phyloP scores from a whole-genome alignment of 345 rosid genomes.

The Zanthoxylum bungeanum region DNA sequence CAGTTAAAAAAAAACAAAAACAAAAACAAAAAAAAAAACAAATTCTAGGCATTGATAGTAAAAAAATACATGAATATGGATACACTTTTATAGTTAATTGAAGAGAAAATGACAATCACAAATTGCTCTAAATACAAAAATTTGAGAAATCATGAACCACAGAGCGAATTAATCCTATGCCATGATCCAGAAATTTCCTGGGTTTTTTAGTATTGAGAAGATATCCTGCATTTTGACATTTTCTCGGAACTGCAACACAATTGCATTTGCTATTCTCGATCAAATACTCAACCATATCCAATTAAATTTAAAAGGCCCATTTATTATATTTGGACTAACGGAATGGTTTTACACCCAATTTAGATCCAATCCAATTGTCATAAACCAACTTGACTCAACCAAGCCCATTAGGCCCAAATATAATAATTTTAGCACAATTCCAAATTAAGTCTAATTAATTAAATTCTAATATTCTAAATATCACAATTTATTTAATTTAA shows the following conservation, averaged over 20 bases:
- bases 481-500: no score
- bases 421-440: no score
- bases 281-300: no score
- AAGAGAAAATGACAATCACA: neutral
- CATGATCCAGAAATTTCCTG: conserved; percentile 89
- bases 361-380: no score
- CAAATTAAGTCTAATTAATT: no score
- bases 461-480: no score
- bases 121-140: neutral
- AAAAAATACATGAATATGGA: neutral
- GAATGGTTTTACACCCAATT: no score
- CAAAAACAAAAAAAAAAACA: no score
- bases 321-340: no score
- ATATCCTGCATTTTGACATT: conserved; percentile 82
- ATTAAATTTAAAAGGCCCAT: no score
- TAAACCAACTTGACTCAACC: no score
- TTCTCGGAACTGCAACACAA: conserved; percentile 80
- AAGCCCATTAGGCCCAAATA: no score
- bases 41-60: neutral
- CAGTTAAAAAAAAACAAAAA: conserved; percentile 3
- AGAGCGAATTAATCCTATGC: conserved; percentile 33
- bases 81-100: neutral
- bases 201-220: conserved; percentile 82
- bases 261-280: conserved; percentile 77
- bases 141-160: neutral